Conservation (phyloP, 345 rosid genomes). For the Excoecaria cochinchinensis region DNA sequence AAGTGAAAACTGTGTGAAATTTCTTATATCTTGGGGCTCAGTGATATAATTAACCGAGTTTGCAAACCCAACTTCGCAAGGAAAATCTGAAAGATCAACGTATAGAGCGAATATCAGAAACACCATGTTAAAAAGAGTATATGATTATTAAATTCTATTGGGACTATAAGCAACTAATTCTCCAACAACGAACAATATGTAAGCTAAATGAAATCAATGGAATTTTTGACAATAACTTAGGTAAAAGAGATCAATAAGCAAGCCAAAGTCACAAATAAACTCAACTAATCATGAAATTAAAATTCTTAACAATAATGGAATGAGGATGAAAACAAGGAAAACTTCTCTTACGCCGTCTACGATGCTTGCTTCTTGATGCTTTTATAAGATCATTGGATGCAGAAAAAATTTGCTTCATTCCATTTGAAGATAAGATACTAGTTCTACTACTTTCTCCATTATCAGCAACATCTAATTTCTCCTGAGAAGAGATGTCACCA, state of each 20-base stretch:
- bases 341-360: conserved; percentile 41
- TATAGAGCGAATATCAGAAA: background rate
- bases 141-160: background rate
- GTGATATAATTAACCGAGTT: conserved; percentile 48
- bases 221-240: too few relatives aligned
- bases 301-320: too few relatives aligned
- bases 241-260: too few relatives aligned
- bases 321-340: background rate
- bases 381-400: conserved; percentile 17
- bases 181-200: background rate
- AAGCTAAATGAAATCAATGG: too few relatives aligned
- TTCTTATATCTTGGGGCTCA: conserved; percentile 50
- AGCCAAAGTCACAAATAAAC: too few relatives aligned
- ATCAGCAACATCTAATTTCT: too few relatives aligned
- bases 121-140: conserved; percentile 12
- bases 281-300: too few relatives aligned
- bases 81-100: conserved; percentile 51
- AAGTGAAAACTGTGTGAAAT: conserved; percentile 55
- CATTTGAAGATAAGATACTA: background rate
- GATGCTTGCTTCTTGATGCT: conserved; percentile 34
- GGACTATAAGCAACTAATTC: conserved; percentile 5
- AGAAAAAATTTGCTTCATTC: conserved; percentile 3
- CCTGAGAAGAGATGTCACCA: too few relatives aligned
- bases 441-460: background rate
- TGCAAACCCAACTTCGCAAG: conserved; percentile 58